Evolutionary conservation across 179 eudicot species (phyloP), one percentile per base, ranked within the genome.

Genomic region (Carnegiea gigantea): DNA sequence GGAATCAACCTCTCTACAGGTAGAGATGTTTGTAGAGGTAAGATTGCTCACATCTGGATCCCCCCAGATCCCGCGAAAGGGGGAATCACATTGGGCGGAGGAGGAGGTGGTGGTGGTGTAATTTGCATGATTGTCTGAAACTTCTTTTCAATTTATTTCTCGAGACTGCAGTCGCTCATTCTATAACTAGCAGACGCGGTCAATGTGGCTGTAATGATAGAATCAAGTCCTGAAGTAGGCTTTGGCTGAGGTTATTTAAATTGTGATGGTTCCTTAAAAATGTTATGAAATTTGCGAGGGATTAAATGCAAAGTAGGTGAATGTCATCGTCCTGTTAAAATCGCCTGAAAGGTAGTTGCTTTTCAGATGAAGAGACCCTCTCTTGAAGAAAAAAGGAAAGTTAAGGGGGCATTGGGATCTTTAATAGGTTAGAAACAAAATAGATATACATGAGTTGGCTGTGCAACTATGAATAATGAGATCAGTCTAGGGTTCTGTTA

Each of bases 61-160:
- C 36, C 36, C 36, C 36, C 2, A 33, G 36, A 33, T 33, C 36
- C 36, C 36, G 1, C 36, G 2, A 33, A 33, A 33, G 36, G 2
- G 36, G 36, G 36, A 33, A 1, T 2, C 36, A 33, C 36, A 33
- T 3, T 33, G 36, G 36, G 36, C 1, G 36, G 36, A 33, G 36
- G 36, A 1, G 36, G 36, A 28, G 30, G 36, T 33, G 36, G 36
- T 33, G 36, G 36, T 33, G 36, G 2, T 76, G 44, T 54, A 30
- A 18, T 49, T 38, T 48, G 62, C 28, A 49, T 48, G 44, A 33
- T 76, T 51, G 48, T 2, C 14, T 75, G 62, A 54, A 79, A 73
- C 54, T 73, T 20, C 33, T 80, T 74, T 76, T 57, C 36, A n/a
- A 20, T 49, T 46, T 67, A 20, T 62, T 23, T 53, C 24, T 76